Conservation (phyloP, 2,329 filamentous ascomycete genomes). For the Erysiphe neolycopersici region DNA sequence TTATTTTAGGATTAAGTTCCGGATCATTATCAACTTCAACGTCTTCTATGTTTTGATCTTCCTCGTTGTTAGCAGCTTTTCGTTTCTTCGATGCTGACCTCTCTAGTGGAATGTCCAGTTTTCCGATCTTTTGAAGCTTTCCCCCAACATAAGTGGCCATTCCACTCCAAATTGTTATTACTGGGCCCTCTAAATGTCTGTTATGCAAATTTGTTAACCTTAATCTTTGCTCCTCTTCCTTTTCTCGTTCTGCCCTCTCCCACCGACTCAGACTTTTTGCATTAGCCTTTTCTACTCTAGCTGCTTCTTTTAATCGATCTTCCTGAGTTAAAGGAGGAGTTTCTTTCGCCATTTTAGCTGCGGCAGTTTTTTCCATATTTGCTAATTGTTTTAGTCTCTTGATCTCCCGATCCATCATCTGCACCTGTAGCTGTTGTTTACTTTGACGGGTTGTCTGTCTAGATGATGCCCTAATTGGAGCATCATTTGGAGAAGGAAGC, state of each 20-base stretch:
- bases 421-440: conserved; percentile 30
- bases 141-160: conserved; percentile 56
- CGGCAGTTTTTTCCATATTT: conserved; percentile 31
- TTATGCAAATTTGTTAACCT: conserved; percentile 74
- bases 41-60: too few species aligned
- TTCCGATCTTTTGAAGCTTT: conserved; percentile 44
- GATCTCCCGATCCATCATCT: conserved; percentile 47
- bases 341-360: conserved; percentile 43
- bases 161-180: conserved; percentile 87
- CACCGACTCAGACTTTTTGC: conserved; percentile 75
- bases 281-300: conserved; percentile 60
- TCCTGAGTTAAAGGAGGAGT: conserved; percentile 68
- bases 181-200: conserved; percentile 62
- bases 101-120: conserved; percentile 21
- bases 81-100: conserved; percentile 21
- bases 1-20: neutral
- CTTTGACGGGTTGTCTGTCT: conserved; percentile 35
- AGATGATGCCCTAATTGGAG: conserved; percentile 32
- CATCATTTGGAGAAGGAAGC: conserved; percentile 32
- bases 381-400: conserved; percentile 44
- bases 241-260: conserved; percentile 77
- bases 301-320: conserved; percentile 60
- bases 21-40: too few species aligned
- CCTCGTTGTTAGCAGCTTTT: conserved; percentile 18
- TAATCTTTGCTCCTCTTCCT: conserved; percentile 57